Evolutionary conservation across 2,329 filamentous ascomycete genomes (phyloP).

Genomic region (Tolypocladium sp.): DNA sequence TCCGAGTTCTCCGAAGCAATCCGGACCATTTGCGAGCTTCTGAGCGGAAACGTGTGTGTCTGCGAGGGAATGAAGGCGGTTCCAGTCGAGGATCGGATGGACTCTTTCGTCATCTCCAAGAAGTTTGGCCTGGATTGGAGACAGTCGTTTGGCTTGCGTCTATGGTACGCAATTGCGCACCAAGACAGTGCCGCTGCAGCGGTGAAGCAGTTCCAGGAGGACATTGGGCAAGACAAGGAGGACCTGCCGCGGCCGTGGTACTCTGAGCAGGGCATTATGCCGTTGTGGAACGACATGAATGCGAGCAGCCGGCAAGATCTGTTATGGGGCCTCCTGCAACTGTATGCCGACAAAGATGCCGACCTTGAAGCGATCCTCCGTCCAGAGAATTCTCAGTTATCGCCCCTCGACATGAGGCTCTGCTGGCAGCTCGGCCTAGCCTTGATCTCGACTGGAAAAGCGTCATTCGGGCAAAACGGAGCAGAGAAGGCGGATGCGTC

Average conservation of each 20-base stretch:
- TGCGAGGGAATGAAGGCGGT: slow-evolving; percentile 68
- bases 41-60: slow-evolving; percentile 78
- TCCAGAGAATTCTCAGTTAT: slow-evolving; percentile 67
- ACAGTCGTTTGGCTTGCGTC: slow-evolving; percentile 79
- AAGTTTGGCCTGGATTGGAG: slow-evolving; percentile 87
- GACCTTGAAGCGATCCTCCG: slow-evolving; percentile 63
- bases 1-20: slow-evolving; percentile 81
- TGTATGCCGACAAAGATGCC: slow-evolving; percentile 56
- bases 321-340: slow-evolving; percentile 76
- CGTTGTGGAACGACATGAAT: slow-evolving; percentile 52
- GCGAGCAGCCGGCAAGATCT: slow-evolving; percentile 60
- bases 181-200: slow-evolving; percentile 64
- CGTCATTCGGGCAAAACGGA: slow-evolving; percentile 43
- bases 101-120: slow-evolving; percentile 72
- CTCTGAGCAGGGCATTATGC: slow-evolving; percentile 45
- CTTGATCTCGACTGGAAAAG: slow-evolving; percentile 40
- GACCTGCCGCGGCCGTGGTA: slow-evolving; percentile 67
- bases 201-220: slow-evolving; percentile 62
- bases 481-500: slow-evolving; percentile 55
- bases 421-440: slow-evolving; percentile 78
- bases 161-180: slow-evolving; percentile 75
- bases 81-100: slow-evolving; percentile 69
- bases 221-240: slow-evolving; percentile 64
- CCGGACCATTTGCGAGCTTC: slow-evolving; percentile 79
- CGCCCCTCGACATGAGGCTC: slow-evolving; percentile 65